A percentile compares a stretch with the other conserved stretches of the same genome.
Conservation (phyloP, 192 early-diverging fungal genomes). For the Linderina pennispora region DNA sequence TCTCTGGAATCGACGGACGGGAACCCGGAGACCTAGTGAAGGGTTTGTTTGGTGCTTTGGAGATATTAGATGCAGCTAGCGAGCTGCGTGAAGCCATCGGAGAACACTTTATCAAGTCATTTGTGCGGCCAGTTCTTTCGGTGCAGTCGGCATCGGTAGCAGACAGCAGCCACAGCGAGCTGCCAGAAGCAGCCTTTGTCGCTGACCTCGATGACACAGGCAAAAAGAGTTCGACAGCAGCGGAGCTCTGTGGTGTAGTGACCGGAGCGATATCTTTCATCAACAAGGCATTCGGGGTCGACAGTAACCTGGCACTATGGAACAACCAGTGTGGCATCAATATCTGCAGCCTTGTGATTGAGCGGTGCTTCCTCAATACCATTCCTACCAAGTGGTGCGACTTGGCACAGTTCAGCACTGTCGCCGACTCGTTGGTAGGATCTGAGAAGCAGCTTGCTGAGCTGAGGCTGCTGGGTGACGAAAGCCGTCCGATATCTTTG, state of each 20-base stretch:
- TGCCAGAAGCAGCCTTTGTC: too few species aligned
- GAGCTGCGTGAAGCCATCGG: conserved; percentile 2
- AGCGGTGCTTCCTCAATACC: conserved; percentile 16
- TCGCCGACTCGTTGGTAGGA: conserved; percentile 4
- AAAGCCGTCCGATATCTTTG: conserved; percentile 5
- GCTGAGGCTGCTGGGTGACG: background rate
- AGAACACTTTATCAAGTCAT: conserved; percentile 8
- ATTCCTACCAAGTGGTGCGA: conserved; percentile 12
- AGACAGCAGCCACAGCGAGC: too few species aligned
- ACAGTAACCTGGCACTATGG: background rate
- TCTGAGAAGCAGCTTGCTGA: conserved; percentile 16
- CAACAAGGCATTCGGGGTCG: background rate
- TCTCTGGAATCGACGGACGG: background rate
- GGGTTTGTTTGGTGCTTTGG: conserved; percentile 13
- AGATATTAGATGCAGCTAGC: conserved; percentile 2
- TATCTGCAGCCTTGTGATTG: conserved; percentile 11
- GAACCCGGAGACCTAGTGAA: background rate
- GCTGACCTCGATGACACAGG: too few species aligned
- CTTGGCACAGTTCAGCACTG: conserved; percentile 3
- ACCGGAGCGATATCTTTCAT: conserved; percentile 2
- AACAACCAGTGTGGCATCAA: conserved; percentile 2
- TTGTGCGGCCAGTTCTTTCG: conserved; percentile 13
- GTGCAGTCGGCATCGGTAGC: background rate
- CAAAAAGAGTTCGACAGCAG: background rate
- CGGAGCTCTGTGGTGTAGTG: conserved; percentile 5